Base-by-base conservation (phyloP, 1,284 basidiomycete species). In the Mycena citricolor region DNA sequence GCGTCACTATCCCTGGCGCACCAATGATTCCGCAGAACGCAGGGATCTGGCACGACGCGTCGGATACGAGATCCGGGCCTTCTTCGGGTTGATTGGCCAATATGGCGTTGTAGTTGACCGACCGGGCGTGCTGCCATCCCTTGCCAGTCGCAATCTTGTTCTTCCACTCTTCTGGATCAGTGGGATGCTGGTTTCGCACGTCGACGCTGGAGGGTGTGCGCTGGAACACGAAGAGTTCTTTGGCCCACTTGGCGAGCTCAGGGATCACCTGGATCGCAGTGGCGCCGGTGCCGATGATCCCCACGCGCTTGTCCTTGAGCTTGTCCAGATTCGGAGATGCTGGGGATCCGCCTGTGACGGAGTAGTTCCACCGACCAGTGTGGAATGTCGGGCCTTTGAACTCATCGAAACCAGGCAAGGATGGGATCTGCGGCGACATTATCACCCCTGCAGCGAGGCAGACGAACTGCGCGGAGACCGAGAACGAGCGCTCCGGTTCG, bases 291-390 rank as follows among this genome's bases (percentile, higher is more conserved):
- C 54, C 54, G 12, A 54, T 39, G 19, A 56, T 44, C 3, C 44
- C 54, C 21, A 56, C 51, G 8, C 28, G 33, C 23, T 56, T 56
- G 17, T 38, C 48, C 32, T 48, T 51, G 24, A 56, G 39, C 4
- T 48, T 48, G 1, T 39, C 39, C 10, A 57, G 42, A 16, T 33
- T 42, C n/a, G n/a, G n/a, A n/a, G n/a, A n/a, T n/a, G n/a, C n/a
- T n/a, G n/a, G n/a, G 1, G 36, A 32, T 13, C 53, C 55, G 24
- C 53, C 53, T 5, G 48, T 54, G 28, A 36, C 24, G 1, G 10
- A 33, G 25, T 54, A 57, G 36, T 54, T 34, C 55, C 55, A 57
- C 11, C 55, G 50, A 23, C 53, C 46, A 4, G 55, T 51, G 44
- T 57, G 55, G 39, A 57, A 54, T 14, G 37, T 22, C 6, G 42